Conservation (phyloP, 768 basidiomycete species). For the Kwoniella mangroviensis region DNA sequence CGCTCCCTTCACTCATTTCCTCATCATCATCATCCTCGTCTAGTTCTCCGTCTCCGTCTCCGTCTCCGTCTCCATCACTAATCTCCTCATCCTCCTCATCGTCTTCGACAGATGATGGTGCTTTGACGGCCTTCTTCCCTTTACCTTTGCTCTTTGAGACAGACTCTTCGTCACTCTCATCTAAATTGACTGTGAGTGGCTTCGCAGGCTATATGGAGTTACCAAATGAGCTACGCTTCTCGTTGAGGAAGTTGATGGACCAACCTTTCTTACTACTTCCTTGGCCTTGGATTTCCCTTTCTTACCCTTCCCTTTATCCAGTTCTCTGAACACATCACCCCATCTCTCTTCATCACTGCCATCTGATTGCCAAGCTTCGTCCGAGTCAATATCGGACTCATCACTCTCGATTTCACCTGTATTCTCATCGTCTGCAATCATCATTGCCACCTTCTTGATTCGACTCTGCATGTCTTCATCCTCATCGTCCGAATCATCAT, state of each 20-base stretch:
- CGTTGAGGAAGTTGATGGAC: not conserved
- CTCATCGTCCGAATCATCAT: slow-evolving; percentile 48
- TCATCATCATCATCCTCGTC: slow-evolving; percentile 36
- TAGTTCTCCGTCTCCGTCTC: slow-evolving; percentile 38
- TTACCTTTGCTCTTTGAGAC: slow-evolving; percentile 47
- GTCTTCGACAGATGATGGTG: slow-evolving; percentile 22
- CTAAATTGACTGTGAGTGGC: slow-evolving; percentile 57
- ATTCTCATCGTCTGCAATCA: slow-evolving; percentile 53
- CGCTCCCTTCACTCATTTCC: slow-evolving; percentile 60
- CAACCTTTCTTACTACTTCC: slow-evolving; percentile 49
- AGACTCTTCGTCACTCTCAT: slow-evolving; percentile 63
- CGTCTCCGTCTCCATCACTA: slow-evolving; percentile 39
- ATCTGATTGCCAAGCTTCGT: slow-evolving; percentile 58
- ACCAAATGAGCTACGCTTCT: no score
- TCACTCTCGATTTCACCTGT: slow-evolving; percentile 51
- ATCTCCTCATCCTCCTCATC: slow-evolving; percentile 35
- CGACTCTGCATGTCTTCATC: slow-evolving; percentile 56
- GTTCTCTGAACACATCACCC: slow-evolving; percentile 55
- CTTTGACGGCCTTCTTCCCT: slow-evolving; percentile 45
- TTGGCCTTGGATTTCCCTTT: slow-evolving; percentile 43
- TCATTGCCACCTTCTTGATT: slow-evolving; percentile 55
- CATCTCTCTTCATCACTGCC: slow-evolving; percentile 57
- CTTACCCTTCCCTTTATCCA: slow-evolving; percentile 44
- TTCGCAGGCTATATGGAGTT: slow-evolving; percentile 35
- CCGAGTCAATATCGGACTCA: slow-evolving; percentile 57